Percentiles rank a stretch among this genome's conserved stretches.
phyloP scores from a whole-genome alignment of 495 filamentous ascomycete genomes.

The Parathielavia appendiculata region DNA sequence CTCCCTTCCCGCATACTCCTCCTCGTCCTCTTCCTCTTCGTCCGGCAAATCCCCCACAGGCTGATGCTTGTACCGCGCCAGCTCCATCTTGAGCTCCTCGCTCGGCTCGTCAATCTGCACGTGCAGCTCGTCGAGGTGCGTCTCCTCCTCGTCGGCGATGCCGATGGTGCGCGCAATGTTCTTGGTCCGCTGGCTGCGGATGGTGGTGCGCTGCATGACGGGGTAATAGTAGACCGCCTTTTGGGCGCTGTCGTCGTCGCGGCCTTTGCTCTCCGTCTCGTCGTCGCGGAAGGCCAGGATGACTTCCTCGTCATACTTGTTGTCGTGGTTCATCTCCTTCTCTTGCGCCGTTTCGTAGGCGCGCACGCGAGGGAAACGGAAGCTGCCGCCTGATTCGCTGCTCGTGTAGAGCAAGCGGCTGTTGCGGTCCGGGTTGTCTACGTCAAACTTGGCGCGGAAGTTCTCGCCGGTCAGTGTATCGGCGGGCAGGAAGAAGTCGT shows the following conservation, averaged over 20 bases:
- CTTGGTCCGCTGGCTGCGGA: slow-evolving; percentile 52
- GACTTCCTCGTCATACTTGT: slow-evolving; percentile 54
- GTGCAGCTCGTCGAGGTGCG: slow-evolving; percentile 42
- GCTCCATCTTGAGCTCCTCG: slow-evolving; percentile 36
- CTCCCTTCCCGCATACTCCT: slow-evolving; percentile 19
- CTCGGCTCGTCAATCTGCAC: slow-evolving; percentile 41
- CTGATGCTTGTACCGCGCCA: slow-evolving; percentile 38
- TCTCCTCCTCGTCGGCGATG: slow-evolving; percentile 39
- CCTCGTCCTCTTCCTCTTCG: slow-evolving; percentile 21
- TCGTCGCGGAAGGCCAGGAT: slow-evolving; percentile 47
- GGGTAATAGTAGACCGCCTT: slow-evolving; percentile 89
- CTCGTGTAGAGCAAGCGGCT: slow-evolving; percentile 61
- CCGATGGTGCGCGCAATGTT: slow-evolving; percentile 48
- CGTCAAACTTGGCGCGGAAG: slow-evolving; percentile 69
- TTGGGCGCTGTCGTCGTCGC: slow-evolving; percentile 34
- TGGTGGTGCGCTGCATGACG: slow-evolving; percentile 59
- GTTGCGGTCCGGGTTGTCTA: slow-evolving; percentile 63
- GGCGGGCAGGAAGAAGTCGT: slow-evolving; percentile 72
- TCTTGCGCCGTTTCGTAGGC: slow-evolving; percentile 77
- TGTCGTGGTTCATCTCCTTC: slow-evolving; percentile 58
- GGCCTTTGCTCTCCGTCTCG: slow-evolving; percentile 26
- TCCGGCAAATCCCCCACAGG: slow-evolving; percentile 36
- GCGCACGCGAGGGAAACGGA: slow-evolving; percentile 71
- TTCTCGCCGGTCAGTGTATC: slow-evolving; percentile 49
- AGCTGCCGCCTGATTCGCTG: slow-evolving; percentile 45